Evolutionary conservation across 2,329 filamentous ascomycete species (phyloP).

Genomic region (Dryadomyces quercus-mongolicae): DNA sequence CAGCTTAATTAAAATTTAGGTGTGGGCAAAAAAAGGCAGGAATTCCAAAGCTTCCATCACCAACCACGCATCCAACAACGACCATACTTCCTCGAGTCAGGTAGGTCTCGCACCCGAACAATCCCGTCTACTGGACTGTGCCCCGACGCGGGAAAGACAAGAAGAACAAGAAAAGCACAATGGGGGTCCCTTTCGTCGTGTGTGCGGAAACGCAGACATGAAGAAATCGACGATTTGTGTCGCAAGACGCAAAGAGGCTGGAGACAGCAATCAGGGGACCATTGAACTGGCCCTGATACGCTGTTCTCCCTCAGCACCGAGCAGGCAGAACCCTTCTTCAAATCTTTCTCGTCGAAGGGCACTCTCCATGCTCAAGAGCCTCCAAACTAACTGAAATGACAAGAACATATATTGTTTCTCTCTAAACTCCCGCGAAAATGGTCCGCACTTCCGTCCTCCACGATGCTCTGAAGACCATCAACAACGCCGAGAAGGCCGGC

Average conservation of each 20-base stretch:
- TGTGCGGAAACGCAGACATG: background rate
- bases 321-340: conserved; percentile 57
- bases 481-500: conserved; percentile 99
- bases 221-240: background rate
- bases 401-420: conserved; percentile 50
- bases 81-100: background rate
- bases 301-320: conserved; percentile 51
- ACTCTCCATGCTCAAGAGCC: conserved; percentile 56
- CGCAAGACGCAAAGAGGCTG: conserved; percentile 30
- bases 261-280: conserved; percentile 45
- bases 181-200: background rate
- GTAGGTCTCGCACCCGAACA: conserved; percentile 7
- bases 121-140: conserved; percentile 16
- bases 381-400: conserved; percentile 49
- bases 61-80: background rate
- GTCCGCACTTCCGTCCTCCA: conserved; percentile 98
- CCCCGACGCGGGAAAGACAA: conserved; percentile 13
- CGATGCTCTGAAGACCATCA: conserved; percentile 98
- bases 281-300: conserved; percentile 36
- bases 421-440: conserved; percentile 64
- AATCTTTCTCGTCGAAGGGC: conserved; percentile 33
- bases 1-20: background rate
- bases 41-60: background rate
- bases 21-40: background rate
- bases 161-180: background rate